Conservation (phyloP, 2,329 filamentous ascomycete genomes). For the Aplosporella prunicola region DNA sequence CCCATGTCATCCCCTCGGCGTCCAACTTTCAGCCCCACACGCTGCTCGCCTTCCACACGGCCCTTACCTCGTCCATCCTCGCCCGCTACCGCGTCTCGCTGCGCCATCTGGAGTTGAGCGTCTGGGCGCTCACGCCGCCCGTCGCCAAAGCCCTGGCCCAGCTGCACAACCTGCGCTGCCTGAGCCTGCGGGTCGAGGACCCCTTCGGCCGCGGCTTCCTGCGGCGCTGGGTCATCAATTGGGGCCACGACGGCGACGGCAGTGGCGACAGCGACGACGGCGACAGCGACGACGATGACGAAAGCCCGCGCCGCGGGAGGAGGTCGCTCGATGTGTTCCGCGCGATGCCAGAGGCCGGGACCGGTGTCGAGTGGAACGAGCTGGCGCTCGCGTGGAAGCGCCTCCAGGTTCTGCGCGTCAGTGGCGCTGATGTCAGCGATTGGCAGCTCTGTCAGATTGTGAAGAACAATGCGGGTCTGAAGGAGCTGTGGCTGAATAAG, state of each 20-base stretch:
- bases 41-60: conserved; percentile 20
- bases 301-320: conserved; percentile 9
- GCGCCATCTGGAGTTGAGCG: conserved; percentile 19
- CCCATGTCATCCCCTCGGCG: conserved; percentile 10
- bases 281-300: neutral
- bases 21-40: conserved; percentile 8
- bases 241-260: conserved; percentile 4
- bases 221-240: conserved; percentile 11
- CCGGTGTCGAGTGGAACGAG: conserved; percentile 9
- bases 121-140: conserved; percentile 21
- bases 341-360: conserved; percentile 11
- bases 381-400: conserved; percentile 11
- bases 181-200: conserved; percentile 21
- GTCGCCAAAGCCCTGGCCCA: conserved; percentile 18
- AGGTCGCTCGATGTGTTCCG: conserved; percentile 14
- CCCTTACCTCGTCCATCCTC: conserved; percentile 19
- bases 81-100: conserved; percentile 18
- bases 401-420: conserved; percentile 17
- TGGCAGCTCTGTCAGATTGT: conserved; percentile 17
- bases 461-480: conserved; percentile 12
- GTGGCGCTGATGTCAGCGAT: conserved; percentile 17
- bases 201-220: conserved; percentile 13
- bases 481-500: conserved; percentile 18
- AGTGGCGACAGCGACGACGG: neutral
- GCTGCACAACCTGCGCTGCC: conserved; percentile 16